A percentile compares a stretch with the other conserved stretches of the same genome.
These are phyloP conservation scores for Xerocomus amazonicus DNA, from an alignment of 1,284 basidiomycete species.

Conservation along the genomic window DNA sequence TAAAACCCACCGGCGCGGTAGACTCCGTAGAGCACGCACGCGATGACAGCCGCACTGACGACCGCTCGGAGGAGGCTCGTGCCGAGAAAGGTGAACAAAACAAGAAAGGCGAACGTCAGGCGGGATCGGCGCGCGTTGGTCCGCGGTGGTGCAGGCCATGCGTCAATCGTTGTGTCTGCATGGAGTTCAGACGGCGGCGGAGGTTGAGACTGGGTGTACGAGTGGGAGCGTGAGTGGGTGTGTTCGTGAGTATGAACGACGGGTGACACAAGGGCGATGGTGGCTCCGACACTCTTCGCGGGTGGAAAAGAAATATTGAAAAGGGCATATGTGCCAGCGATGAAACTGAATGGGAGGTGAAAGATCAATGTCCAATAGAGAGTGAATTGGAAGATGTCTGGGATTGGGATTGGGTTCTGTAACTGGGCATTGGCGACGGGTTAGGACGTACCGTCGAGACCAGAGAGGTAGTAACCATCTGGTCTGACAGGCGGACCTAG, in stretches of 20 bases:
- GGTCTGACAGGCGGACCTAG: slow-evolving; percentile 37
- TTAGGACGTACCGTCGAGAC: slow-evolving; percentile 36
- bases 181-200: background rate
- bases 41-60: slow-evolving; percentile 66
- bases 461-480: slow-evolving; percentile 45
- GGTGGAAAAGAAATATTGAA: slow-evolving; percentile 63
- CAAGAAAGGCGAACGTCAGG: slow-evolving; percentile 59
- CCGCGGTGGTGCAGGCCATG: slow-evolving; percentile 20
- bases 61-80: slow-evolving; percentile 62
- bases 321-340: slow-evolving; percentile 69
- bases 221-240: background rate
- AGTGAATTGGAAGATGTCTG: slow-evolving; percentile 81
- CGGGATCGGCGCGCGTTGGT: slow-evolving; percentile 56
- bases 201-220: background rate
- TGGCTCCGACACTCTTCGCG: slow-evolving; percentile 8
- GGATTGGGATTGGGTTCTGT: background rate
- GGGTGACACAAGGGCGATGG: slow-evolving; percentile 4
- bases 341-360: slow-evolving; percentile 64
- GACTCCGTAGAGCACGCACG: slow-evolving; percentile 66
- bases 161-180: background rate
- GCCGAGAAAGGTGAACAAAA: slow-evolving; percentile 56
- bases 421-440: background rate
- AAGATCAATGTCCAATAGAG: slow-evolving; percentile 82
- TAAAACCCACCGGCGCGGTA: slow-evolving; percentile 66
- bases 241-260: background rate